Percentiles rank a stretch among this genome's conserved stretches.
phyloP scores from a whole-genome alignment of 2,329 filamentous ascomycete genomes.

The Teratosphaeria epicoccoides region DNA sequence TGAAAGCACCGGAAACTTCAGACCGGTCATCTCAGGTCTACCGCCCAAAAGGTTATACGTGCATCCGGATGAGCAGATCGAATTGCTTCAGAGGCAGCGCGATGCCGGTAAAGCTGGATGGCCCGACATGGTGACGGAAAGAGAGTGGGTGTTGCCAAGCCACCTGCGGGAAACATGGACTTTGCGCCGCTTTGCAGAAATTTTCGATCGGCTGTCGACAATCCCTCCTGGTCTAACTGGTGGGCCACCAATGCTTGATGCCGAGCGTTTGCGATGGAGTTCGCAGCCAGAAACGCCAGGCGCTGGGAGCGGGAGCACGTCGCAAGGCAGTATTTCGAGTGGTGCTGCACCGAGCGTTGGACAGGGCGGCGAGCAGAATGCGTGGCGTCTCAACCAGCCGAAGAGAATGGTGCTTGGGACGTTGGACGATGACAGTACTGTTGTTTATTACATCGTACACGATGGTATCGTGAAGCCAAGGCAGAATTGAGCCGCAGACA shows the following conservation, averaged over 20 bases:
- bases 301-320: neutral
- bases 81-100: constrained; percentile 49
- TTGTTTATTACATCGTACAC: constrained; percentile 76
- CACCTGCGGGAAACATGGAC: constrained; percentile 65
- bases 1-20: constrained; percentile 33
- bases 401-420: constrained; percentile 68
- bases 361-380: constrained; percentile 13
- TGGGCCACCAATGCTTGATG: constrained; percentile 2
- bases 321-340: neutral
- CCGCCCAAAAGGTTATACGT: constrained; percentile 64
- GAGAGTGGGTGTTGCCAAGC: constrained; percentile 68
- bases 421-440: constrained; percentile 67
- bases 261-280: neutral
- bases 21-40: constrained; percentile 60
- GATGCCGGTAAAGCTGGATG: constrained; percentile 24
- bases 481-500: constrained; percentile 51
- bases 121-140: constrained; percentile 32
- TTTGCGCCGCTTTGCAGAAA: constrained; percentile 51
- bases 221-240: constrained; percentile 31
- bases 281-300: neutral
- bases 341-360: neutral
- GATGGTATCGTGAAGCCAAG: constrained; percentile 79
- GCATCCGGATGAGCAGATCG: constrained; percentile 73
- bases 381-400: constrained; percentile 31
- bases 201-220: constrained; percentile 51